phyloP scores from a whole-genome alignment of 2,329 filamentous ascomycete species.

The Colletotrichum sp. region DNA sequence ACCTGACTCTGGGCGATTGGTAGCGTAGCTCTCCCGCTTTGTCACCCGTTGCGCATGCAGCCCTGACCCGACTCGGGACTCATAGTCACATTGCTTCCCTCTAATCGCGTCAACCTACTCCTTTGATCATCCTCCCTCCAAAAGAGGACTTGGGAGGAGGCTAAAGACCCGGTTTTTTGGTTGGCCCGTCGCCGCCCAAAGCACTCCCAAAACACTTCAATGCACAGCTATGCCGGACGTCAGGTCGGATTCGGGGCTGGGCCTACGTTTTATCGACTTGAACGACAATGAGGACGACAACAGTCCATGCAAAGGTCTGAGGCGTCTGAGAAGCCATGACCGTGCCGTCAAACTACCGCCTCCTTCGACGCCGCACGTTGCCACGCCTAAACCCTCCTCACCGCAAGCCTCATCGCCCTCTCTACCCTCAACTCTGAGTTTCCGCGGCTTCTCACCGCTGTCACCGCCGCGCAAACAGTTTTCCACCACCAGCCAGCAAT shows the following conservation, averaged over 20 bases:
- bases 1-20: not conserved
- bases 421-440: constrained; percentile 29
- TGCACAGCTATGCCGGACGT: constrained; percentile 17
- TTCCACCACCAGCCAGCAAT: constrained; percentile 27
- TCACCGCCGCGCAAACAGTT: constrained; percentile 34
- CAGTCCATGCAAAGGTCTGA: constrained; percentile 18
- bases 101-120: constrained; percentile 4
- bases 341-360: not conserved
- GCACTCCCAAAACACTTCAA: constrained; percentile 7
- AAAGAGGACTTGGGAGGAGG: constrained; percentile 1
- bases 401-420: constrained; percentile 26
- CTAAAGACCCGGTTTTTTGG: constrained; percentile 19
- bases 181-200: constrained; percentile 16
- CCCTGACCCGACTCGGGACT: not conserved
- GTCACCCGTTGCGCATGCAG: constrained; percentile 9
- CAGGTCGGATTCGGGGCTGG: constrained; percentile 23
- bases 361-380: not conserved
- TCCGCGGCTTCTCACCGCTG: constrained; percentile 34
- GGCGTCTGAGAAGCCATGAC: constrained; percentile 8
- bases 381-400: constrained; percentile 17
- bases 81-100: constrained; percentile 1
- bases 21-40: not conserved
- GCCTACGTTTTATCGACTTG: constrained; percentile 21
- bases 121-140: not conserved
- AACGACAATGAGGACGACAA: constrained; percentile 20